Evolutionary conservation across 176 grass and related monocot species (phyloP), one percentile per base, ranked within the genome.

Genomic region (Pharus latifolius): DNA sequence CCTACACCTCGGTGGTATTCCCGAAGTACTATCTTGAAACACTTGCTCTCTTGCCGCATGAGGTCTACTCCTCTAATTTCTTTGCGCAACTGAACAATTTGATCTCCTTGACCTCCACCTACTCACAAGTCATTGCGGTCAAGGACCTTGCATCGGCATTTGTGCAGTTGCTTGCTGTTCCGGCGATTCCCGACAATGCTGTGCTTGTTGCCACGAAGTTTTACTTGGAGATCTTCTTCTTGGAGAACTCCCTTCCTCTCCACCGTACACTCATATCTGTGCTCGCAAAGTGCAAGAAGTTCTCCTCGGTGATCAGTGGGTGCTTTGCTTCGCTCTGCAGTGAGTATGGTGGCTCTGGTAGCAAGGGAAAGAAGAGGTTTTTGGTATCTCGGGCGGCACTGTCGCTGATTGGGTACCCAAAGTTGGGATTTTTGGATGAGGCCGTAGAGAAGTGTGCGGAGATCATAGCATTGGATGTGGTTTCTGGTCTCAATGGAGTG

Each of bases 351-450:
- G 60, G 65, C 69, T 78, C 38, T 26, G 62, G 71, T 20, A 90
- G 56, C 48, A 99, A 94, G 61, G 84, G 82, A 60, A 94, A 72
- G 34, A 91, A 81, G 53, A 82, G 59, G 16, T 94, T 99, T 72
- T 79, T 86, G 79, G 90, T 99, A 12, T 93, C 90, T 62, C 81
- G 90, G 56, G 84, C 82, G 2, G 78, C 84, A 29, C 69, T 99
- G 29, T 99, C 95, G 16, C 63, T 99, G 52, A 99, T 99, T 53
- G 87, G 90, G 65, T 99, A 91, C 63, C 95, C 95, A 15, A 99
- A 98, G 49, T 84, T 99, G 70, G 90, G 84, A 40, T 88, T 91
- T 73, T 76, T 98, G 70, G 78, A 98, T 72, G 95, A 98, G 46
- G 80, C 84, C 0, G 67, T 98, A 29, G 78, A 83, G 67, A 88